Evolutionary conservation across 2,329 filamentous ascomycete species (phyloP).

Genomic region (Thermoascus crustaceus): DNA sequence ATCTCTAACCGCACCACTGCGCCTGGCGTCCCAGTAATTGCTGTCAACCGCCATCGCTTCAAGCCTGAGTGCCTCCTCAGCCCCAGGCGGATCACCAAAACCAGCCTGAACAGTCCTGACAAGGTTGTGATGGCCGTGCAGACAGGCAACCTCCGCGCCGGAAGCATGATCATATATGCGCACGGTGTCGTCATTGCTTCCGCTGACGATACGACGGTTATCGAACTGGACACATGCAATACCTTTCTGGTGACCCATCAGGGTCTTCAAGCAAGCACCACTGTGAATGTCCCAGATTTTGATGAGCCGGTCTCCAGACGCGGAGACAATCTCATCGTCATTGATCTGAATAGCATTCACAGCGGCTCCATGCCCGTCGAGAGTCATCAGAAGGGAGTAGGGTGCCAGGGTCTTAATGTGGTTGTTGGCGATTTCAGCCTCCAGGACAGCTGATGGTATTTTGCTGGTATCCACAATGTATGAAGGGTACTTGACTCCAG

Average conservation of each 20-base stretch:
- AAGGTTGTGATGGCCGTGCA: conserved; percentile 72
- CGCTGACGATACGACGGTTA: conserved; percentile 84
- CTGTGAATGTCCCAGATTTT: conserved; percentile 90
- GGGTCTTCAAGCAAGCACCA: conserved; percentile 65
- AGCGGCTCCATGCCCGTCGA: conserved; percentile 80
- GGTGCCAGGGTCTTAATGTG: conserved; percentile 46
- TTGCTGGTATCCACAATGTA: conserved; percentile 47
- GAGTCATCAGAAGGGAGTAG: conserved; percentile 67
- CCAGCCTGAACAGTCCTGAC: conserved; percentile 93
- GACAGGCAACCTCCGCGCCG: conserved; percentile 78
- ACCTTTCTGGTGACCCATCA: conserved; percentile 83
- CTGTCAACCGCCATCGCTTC: conserved; percentile 67
- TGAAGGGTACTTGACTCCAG: conserved; percentile 40
- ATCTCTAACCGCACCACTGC: conserved; percentile 36
- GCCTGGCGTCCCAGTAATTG: conserved; percentile 57
- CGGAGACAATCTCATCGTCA: conserved; percentile 80
- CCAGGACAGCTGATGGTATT: conserved; percentile 33
- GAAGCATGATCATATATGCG: conserved; percentile 87
- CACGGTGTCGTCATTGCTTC: conserved; percentile 91
- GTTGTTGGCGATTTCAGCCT: conserved; percentile 35
- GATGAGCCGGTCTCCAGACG: conserved; percentile 86
- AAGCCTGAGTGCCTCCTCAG: conserved; percentile 62
- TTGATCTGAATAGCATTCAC: conserved; percentile 94
- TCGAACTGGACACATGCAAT: conserved; percentile 98
- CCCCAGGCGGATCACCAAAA: conserved; percentile 80